Conservation (phyloP, 805 yeast species). For the Brettanomyces custersianus region DNA sequence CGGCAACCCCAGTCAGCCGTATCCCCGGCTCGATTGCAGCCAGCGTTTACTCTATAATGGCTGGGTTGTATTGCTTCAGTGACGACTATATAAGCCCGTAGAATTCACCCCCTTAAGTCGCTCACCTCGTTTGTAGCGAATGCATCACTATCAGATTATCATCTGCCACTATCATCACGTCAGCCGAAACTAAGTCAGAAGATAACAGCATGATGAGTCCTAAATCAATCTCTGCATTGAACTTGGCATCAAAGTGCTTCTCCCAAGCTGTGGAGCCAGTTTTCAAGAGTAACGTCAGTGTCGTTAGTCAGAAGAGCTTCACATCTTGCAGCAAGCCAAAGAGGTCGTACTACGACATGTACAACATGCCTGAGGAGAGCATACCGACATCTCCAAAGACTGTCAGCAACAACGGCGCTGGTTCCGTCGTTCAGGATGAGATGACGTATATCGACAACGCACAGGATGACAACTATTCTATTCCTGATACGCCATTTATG, state of each 20-base stretch:
- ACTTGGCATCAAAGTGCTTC: constrained; percentile 22
- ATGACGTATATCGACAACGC: constrained; percentile 23
- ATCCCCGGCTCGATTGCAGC: no score
- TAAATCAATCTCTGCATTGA: constrained; percentile 19
- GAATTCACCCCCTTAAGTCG: no score
- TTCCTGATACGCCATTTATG: constrained; percentile 16
- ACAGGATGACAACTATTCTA: constrained; percentile 9
- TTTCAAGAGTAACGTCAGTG: constrained; percentile 2
- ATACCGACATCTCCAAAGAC: constrained; percentile 1
- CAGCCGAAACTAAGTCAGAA: constrained; percentile 2
- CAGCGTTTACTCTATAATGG: no score
- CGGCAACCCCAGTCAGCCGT: no score
- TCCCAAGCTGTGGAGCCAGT: constrained; percentile 3
- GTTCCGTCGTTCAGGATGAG: constrained; percentile 18
- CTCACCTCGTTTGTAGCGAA: no score
- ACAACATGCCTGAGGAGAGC: constrained; percentile 15
- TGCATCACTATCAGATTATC: no score
- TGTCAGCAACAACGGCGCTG: constrained; percentile 25
- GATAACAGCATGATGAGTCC: constrained; percentile 15
- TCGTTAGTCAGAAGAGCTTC: constrained; percentile 13
- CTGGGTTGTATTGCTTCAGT: no score
- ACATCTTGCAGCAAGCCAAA: constrained; percentile 17
- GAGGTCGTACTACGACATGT: constrained; percentile 16
- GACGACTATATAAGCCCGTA: no score
- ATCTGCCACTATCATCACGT: neutral